Percentiles rank a stretch among this genome's conserved stretches.
These are phyloP conservation scores for Asterochloris sp. DNA, from an alignment of 139 green algal species.

Conservation along the genomic window DNA sequence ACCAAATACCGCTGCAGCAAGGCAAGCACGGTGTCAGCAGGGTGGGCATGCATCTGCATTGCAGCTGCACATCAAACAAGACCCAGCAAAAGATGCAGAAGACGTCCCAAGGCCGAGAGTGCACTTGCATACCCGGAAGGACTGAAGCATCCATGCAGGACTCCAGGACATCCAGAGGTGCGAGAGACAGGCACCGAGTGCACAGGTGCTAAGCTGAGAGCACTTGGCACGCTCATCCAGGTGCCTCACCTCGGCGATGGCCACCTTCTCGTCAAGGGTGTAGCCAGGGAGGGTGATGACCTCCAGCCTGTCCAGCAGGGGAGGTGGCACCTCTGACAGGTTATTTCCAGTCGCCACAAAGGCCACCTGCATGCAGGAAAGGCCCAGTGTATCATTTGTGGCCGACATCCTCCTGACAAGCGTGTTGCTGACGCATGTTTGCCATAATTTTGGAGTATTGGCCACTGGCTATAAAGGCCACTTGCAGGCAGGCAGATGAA, in stretches of 20 bases:
- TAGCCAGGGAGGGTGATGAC: constrained; percentile 49
- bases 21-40: no score
- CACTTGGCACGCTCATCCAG: background rate
- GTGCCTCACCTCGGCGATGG: constrained; percentile 28
- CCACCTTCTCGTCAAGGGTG: constrained; percentile 49
- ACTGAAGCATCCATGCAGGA: background rate
- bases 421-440: no score
- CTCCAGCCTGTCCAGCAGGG: constrained; percentile 33
- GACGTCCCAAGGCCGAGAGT: background rate
- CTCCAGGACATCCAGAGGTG: background rate
- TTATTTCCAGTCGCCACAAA: constrained; percentile 29
- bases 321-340: constrained; percentile 8
- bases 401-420: no score
- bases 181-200: background rate
- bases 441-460: no score
- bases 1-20: constrained; percentile 33
- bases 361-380: constrained; percentile 21
- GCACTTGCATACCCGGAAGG: background rate
- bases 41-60: no score
- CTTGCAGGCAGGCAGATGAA: no score
- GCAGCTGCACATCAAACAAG: background rate
- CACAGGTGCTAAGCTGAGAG: background rate
- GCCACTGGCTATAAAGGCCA: no score
- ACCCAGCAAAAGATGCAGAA: background rate
- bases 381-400: no score